A percentile compares a stretch with the other conserved stretches of the same genome.
Conservation (phyloP, 176 grass and related monocot genomes). For the Elaeis guineensis region DNA sequence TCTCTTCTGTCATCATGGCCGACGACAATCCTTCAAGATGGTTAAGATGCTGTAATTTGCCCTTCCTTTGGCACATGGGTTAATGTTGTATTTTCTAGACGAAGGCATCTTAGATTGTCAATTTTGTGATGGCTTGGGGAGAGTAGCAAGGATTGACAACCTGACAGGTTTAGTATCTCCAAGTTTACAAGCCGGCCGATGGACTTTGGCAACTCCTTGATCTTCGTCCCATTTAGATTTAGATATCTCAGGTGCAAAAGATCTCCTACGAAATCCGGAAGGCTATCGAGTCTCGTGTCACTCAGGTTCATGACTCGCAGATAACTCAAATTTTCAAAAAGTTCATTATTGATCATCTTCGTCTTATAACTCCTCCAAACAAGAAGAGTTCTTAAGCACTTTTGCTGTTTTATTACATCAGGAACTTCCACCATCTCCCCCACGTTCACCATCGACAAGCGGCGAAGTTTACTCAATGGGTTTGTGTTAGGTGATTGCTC, state of each 20-base stretch:
- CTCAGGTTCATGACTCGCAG: neutral
- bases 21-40: no score
- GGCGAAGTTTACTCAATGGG: neutral
- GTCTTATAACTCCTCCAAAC: neutral
- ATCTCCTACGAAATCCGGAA: neutral
- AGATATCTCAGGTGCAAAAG: conserved; percentile 2
- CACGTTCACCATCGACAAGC: neutral
- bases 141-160: no score
- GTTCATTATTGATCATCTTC: neutral
- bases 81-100: neutral
- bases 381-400: neutral
- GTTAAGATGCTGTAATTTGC: no score
- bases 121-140: no score
- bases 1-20: no score
- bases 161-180: no score
- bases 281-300: neutral
- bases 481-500: no score
- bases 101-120: no score
- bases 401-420: neutral
- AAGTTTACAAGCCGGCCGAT: no score
- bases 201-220: no score
- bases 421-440: neutral
- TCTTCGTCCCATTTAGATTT: no score
- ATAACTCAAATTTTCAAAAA: neutral
- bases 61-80: conserved; percentile 4